These are phyloP conservation scores for Ganoderma boninense DNA, from an alignment of 1,284 basidiomycete species.

Conservation along the genomic window DNA sequence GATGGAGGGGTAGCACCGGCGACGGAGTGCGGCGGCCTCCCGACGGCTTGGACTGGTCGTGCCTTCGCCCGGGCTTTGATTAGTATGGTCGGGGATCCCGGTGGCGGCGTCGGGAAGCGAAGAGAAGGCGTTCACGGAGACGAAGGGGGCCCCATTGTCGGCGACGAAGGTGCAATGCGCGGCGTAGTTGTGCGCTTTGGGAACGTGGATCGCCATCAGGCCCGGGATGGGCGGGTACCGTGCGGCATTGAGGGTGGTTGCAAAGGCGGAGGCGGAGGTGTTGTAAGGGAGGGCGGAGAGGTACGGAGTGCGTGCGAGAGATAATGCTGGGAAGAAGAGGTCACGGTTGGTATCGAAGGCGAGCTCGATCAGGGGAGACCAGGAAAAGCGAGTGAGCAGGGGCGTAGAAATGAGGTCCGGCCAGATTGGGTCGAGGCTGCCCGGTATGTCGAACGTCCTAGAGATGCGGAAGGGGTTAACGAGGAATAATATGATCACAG, in stretches of 20 bases:
- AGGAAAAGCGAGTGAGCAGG: conserved; percentile 58
- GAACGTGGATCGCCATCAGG: conserved; percentile 64
- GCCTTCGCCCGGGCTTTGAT: background rate
- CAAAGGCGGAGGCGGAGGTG: conserved; percentile 20
- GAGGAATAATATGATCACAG: background rate
- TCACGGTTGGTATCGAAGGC: conserved; percentile 50
- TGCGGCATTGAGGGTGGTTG: background rate
- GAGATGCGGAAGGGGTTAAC: background rate
- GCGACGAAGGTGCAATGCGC: conserved; percentile 59
- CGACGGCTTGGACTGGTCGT: background rate
- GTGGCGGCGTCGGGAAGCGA: conserved; percentile 44
- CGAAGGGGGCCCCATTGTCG: conserved; percentile 48
- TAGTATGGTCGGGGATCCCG: background rate
- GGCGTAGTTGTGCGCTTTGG: conserved; percentile 63
- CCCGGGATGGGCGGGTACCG: conserved; percentile 40
- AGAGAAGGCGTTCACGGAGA: conserved; percentile 50
- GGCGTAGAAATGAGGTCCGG: conserved; percentile 56
- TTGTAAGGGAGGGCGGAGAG: conserved; percentile 25
- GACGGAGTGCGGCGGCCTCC: conserved; percentile 39
- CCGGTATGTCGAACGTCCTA: conserved; percentile 61
- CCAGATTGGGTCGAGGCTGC: conserved; percentile 54
- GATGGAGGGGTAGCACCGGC: conserved; percentile 58
- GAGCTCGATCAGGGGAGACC: conserved; percentile 67
- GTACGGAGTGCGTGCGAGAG: conserved; percentile 12
- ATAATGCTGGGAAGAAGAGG: conserved; percentile 40